Conservation (phyloP, 2,329 filamentous ascomycete genomes). For the Aspergillus niger region DNA sequence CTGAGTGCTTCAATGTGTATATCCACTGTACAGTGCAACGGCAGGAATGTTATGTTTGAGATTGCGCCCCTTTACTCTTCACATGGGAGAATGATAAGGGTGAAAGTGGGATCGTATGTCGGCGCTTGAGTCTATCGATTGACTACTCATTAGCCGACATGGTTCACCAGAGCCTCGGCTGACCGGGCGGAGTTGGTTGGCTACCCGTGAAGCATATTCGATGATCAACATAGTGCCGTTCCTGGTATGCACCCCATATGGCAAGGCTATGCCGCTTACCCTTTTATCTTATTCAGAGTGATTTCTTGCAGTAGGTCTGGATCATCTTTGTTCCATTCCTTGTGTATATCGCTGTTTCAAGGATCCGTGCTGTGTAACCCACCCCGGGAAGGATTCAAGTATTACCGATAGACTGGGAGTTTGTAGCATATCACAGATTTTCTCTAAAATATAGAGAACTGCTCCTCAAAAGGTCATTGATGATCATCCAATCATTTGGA, state of each 20-base stretch:
- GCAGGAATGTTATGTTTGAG: neutral
- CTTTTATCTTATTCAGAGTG: neutral
- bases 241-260: neutral
- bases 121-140: neutral
- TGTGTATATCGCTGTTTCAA: neutral
- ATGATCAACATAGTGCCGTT: neutral
- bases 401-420: neutral
- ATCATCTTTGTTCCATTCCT: neutral
- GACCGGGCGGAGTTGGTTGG: constrained; percentile 1
- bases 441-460: too few relatives aligned
- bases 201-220: neutral
- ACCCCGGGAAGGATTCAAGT: neutral
- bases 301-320: neutral
- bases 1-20: too few relatives aligned
- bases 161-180: neutral
- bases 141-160: neutral
- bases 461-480: too few relatives aligned
- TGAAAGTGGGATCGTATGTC: neutral
- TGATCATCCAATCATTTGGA: too few relatives aligned
- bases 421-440: too few relatives aligned
- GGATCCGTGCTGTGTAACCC: neutral
- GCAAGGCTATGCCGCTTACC: neutral
- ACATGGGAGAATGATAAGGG: neutral
- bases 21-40: neutral
- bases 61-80: too few relatives aligned